Evolutionary conservation across 805 yeast genomes (phyloP).

Genomic region (Schwanniomyces sp.): DNA sequence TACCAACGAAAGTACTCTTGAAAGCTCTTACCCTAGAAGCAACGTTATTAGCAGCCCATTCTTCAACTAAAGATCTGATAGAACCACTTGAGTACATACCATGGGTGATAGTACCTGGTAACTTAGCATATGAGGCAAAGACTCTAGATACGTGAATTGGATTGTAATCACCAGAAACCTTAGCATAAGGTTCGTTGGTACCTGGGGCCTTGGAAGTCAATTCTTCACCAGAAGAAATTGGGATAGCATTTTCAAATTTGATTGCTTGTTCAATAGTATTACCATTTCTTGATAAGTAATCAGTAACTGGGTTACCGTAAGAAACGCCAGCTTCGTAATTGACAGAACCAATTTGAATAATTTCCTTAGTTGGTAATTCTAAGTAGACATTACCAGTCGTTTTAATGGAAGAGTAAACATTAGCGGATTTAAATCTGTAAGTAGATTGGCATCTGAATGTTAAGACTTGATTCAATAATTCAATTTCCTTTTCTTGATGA

Average conservation of each 20-base stretch:
- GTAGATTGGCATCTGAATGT: slow-evolving; percentile 88
- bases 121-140: slow-evolving; percentile 86
- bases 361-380: slow-evolving; percentile 91
- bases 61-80: slow-evolving; percentile 91
- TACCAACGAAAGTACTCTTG: slow-evolving; percentile 87
- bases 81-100: slow-evolving; percentile 99
- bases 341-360: slow-evolving; percentile 78
- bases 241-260: slow-evolving; percentile 85
- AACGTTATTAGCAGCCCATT: slow-evolving; percentile 97
- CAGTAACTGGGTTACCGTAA: slow-evolving; percentile 96
- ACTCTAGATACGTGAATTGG: slow-evolving; percentile 97
- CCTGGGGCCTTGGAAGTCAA: slow-evolving; percentile 82
- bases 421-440: slow-evolving; percentile 74
- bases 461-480: slow-evolving; percentile 74
- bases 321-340: slow-evolving; percentile 89
- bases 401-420: slow-evolving; percentile 72
- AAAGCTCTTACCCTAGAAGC: slow-evolving; percentile 95
- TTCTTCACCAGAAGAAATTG: slow-evolving; percentile 67
- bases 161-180: slow-evolving; percentile 96
- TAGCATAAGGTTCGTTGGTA: slow-evolving; percentile 94
- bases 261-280: slow-evolving; percentile 92
- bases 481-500: slow-evolving; percentile 69
- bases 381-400: slow-evolving; percentile 83
- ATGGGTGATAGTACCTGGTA: slow-evolving; percentile 98
- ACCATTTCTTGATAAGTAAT: slow-evolving; percentile 90